Base-by-base conservation (phyloP, 2,329 filamentous ascomycete species). In the Colletotrichum sp. region DNA sequence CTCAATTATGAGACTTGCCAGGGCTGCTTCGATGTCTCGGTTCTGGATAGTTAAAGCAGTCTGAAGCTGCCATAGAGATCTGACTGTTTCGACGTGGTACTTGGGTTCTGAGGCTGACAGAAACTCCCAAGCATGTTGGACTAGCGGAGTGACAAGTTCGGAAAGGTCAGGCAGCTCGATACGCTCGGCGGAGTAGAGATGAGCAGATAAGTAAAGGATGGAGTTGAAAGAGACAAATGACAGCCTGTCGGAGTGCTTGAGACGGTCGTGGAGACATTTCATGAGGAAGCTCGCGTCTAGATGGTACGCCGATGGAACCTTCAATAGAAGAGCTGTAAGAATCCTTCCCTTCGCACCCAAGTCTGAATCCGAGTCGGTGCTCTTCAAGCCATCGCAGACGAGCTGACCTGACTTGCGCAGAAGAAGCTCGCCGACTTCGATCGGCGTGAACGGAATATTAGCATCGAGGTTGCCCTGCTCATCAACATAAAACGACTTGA, bases 41-140 rank as follows among this genome's bases (percentile, higher is more conserved):
- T 93, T 93, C 3, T 90, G 86, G 52, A 89, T 86, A 2, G 93
- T 91, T 15, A 98, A 90, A 1, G 92, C 90, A 28, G 90, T 91
- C 79, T 99, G 96, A 68, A 99, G 87, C 78, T 95, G 92, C 95
- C 97, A 98, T 52, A 99, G 87, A 79, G 93, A 94, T 73, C 95
- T 92, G 10, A 98, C 95, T 21, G 96, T 93, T 86, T 99, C 98
- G 36, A 99, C 96, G 81, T 99, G 97, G 79, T 96, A 98, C 82
- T 98, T 98, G 1, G 96, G 96, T 77, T 93, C 93, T 15, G 93
- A 89, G n/a, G 95, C 93, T 1, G 95, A 95, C 52, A 99, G 86
- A 80, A 95, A 95, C 7, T 87, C 84, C 97, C 97, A 99, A 1
- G 96, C 89, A 72, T 93, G 90, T 3, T 88, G 88, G 18, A 97